Base-by-base conservation (phyloP, 2,329 filamentous ascomycete genomes). In the Monilinia polystroma region DNA sequence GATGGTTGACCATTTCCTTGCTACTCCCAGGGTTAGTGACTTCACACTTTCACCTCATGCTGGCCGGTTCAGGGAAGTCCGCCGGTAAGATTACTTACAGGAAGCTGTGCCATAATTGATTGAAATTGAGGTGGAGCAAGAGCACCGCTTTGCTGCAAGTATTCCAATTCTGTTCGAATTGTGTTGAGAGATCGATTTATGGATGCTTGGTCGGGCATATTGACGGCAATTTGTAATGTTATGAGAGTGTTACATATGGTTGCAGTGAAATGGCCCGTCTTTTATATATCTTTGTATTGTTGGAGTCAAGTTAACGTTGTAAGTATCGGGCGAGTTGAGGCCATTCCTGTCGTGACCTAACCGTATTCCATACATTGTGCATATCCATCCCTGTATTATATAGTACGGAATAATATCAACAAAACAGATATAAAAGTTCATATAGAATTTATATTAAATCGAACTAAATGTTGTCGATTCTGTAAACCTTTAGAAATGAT, bases 91-190 rank as follows among this genome's bases (percentile, higher is more conserved):
- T 23, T 14, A 49, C n/a, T 7, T 69, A 76, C 75, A 12, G 76
- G 75, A n/a, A 77, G 67, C 66, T 77, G 76, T 32, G 75, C 75
- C 68, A 74, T 70, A 49, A 77, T 77, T 10, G 71, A 73, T 47
- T 76, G 69, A 35, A 76, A 72, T 67, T 77, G 76, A n/a, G 72
- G 68, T 1, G 71, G 70, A 26, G 69, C 70, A 6, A 77, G 59
- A 2, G 76, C 72, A 45, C 73, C 74, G 20, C 68, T 69, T 41
- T 74, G 74, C 53, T 75, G 72, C 16, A 77, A 70, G 68, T 72
- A 77, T 64, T 77, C 74, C 12, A 71, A 63, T 55, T 73, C 71
- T 0, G 72, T 74, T 12, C 67, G 67, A 52, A 74, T 71, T 16
- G 69, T 72, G 53, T 68, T 70, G 38, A 75, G 63, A 45, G 73